These are phyloP conservation scores for Teunomyces panamensis DNA, from an alignment of 805 yeast genomes.

Conservation along the genomic window DNA sequence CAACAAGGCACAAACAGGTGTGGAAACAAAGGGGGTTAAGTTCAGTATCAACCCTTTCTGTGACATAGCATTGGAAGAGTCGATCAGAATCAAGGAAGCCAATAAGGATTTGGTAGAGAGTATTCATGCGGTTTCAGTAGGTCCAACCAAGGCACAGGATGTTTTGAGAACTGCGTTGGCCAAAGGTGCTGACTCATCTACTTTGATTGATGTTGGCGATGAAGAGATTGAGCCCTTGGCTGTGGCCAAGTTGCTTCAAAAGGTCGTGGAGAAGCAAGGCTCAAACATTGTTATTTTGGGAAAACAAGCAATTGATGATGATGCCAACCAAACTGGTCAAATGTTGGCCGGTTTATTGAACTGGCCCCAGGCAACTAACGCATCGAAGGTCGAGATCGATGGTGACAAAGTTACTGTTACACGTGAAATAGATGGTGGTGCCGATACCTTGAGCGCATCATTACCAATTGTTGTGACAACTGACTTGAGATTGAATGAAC, in stretches of 20 bases:
- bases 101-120: conserved; percentile 67
- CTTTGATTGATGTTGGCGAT: conserved; percentile 76
- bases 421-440: conserved; percentile 95
- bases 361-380: conserved; percentile 98
- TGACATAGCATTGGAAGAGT: conserved; percentile 97
- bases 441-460: conserved; percentile 71
- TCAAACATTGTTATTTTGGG: conserved; percentile 86
- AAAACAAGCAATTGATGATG: conserved; percentile 96
- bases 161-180: conserved; percentile 87
- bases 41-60: conserved; percentile 95
- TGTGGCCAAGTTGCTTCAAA: conserved; percentile 80
- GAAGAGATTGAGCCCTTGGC: conserved; percentile 78
- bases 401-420: conserved; percentile 66
- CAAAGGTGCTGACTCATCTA: conserved; percentile 87
- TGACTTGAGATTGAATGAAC: conserved; percentile 90
- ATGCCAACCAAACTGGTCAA: conserved; percentile 92
- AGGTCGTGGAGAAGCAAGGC: conserved; percentile 65
- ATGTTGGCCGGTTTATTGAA: conserved; percentile 89
- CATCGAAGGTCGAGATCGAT: conserved; percentile 72
- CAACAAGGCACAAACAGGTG: conserved; percentile 79
- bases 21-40: conserved; percentile 86
- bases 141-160: conserved; percentile 84
- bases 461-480: conserved; percentile 88
- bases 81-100: conserved; percentile 69
- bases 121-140: conserved; percentile 90